Evolutionary conservation across 441 rosid species (phyloP).

Genomic region (Pelargonium hybrid): DNA sequence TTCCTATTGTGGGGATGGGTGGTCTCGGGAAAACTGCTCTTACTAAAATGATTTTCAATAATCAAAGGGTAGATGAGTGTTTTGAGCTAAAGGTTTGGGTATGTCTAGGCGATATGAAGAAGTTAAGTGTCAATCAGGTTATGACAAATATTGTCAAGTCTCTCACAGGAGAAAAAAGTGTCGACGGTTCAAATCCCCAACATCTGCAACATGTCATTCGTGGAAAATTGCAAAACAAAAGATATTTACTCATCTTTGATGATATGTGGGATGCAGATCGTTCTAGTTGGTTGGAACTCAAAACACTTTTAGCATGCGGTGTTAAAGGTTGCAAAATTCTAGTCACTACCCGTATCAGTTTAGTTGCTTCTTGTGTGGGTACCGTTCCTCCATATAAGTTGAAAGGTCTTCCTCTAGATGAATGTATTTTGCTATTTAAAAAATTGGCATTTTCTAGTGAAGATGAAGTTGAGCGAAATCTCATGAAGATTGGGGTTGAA

Average conservation of each 20-base stretch:
- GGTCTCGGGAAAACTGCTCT: constrained; percentile 21
- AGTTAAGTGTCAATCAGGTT: background rate
- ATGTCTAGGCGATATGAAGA: background rate
- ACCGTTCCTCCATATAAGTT: background rate
- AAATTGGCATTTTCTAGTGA: constrained; percentile 4
- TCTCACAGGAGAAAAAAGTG: no score
- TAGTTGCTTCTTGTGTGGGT: background rate
- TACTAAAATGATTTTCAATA: constrained; percentile 8
- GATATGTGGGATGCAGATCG: constrained; percentile 5
- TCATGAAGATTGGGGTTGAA: constrained; percentile 6
- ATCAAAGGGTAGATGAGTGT: background rate
- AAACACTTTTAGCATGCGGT: background rate
- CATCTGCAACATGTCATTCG: background rate
- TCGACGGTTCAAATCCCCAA: background rate
- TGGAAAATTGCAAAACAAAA: background rate
- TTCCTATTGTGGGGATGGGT: constrained; percentile 18
- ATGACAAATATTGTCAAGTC: background rate
- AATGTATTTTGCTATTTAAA: background rate
- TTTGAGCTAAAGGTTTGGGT: constrained; percentile 7
- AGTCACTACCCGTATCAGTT: background rate
- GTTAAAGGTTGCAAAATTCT: constrained; percentile 18
- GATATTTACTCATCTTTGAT: constrained; percentile 5
- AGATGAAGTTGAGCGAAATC: background rate
- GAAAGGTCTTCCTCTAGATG: background rate
- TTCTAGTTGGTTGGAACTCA: background rate